phyloP scores from a whole-genome alignment of 768 basidiomycete genomes.

The Mrakia gelida region DNA sequence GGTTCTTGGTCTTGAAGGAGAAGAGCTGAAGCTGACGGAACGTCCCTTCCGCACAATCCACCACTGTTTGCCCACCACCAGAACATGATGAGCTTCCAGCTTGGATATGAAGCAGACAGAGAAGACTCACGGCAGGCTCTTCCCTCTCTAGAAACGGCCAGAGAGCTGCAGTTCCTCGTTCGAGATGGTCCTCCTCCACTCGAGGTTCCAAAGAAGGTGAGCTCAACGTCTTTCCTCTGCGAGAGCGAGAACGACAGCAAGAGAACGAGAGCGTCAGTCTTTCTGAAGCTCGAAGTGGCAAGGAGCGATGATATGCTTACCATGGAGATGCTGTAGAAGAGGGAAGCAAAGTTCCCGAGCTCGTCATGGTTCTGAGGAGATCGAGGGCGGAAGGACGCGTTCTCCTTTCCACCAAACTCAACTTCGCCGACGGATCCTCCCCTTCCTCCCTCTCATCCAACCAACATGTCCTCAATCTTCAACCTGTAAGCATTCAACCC shows the following conservation, averaged over 20 bases:
- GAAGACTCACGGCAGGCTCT: not conserved
- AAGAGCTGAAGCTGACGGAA: conserved; percentile 62
- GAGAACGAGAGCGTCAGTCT: not conserved
- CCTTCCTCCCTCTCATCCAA: not conserved
- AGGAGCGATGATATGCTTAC: not conserved
- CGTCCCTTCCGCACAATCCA: conserved; percentile 81
- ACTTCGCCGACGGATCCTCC: not conserved
- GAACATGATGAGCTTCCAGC: too few species aligned
- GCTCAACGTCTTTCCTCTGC: not conserved
- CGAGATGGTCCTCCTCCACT: conserved; percentile 7
- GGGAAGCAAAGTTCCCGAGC: not conserved
- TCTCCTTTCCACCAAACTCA: not conserved
- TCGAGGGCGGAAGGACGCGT: not conserved
- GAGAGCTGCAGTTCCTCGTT: not conserved
- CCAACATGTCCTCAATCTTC: conserved; percentile 32
- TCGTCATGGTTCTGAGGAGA: conserved; percentile 4
- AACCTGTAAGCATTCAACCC: conserved; percentile 14
- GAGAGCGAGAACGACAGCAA: not conserved
- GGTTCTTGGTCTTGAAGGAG: conserved; percentile 61
- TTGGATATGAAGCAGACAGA: not conserved
- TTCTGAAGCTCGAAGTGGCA: not conserved
- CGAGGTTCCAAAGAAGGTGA: conserved; percentile 9
- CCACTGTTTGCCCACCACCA: conserved; percentile 51
- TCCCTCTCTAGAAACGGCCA: not conserved
- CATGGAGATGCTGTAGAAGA: not conserved